A percentile compares a stretch with the other conserved stretches of the same genome.
phyloP scores from a whole-genome alignment of 441 rosid genomes.

The Pelargonium australe region DNA sequence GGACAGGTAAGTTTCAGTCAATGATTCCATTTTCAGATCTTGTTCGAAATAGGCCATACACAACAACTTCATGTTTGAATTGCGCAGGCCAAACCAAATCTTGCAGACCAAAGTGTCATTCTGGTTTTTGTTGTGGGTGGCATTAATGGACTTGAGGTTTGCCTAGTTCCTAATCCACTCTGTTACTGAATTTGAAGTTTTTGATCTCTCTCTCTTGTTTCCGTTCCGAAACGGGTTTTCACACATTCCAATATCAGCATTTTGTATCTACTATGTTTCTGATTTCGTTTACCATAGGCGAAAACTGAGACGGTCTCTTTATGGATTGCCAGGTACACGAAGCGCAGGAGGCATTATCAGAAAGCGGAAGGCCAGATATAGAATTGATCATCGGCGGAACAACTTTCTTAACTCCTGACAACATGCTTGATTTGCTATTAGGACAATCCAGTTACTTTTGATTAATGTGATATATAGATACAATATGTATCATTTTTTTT shows the following conservation, averaged over 20 bases:
- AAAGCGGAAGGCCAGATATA: conserved; percentile 74
- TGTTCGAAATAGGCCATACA: not conserved
- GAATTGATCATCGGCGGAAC: conserved; percentile 80
- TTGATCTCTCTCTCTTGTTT: no score
- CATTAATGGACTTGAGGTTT: conserved; percentile 79
- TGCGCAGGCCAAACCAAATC: conserved; percentile 77
- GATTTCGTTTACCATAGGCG: not conserved
- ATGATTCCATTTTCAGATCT: not conserved
- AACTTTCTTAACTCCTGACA: conserved; percentile 69
- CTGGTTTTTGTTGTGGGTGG: conserved; percentile 85
- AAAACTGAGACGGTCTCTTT: not conserved
- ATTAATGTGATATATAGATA: conserved; percentile 15
- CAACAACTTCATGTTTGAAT: conserved; percentile 10
- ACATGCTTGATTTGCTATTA: conserved; percentile 70
- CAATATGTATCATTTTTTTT: not conserved
- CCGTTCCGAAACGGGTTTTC: no score
- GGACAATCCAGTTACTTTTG: conserved; percentile 56
- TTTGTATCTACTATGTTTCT: not conserved
- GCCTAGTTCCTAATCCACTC: conserved; percentile 11
- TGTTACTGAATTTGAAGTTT: not conserved
- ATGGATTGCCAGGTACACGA: conserved; percentile 48
- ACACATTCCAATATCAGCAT: not conserved
- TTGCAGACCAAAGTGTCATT: conserved; percentile 71
- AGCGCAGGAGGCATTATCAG: conserved; percentile 72
- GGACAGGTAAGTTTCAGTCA: conserved; percentile 56